Evolutionary conservation across 306 rosid genomes (phyloP), one percentile per base, ranked within the genome.

Genomic region (Quercus aquifolioides): DNA sequence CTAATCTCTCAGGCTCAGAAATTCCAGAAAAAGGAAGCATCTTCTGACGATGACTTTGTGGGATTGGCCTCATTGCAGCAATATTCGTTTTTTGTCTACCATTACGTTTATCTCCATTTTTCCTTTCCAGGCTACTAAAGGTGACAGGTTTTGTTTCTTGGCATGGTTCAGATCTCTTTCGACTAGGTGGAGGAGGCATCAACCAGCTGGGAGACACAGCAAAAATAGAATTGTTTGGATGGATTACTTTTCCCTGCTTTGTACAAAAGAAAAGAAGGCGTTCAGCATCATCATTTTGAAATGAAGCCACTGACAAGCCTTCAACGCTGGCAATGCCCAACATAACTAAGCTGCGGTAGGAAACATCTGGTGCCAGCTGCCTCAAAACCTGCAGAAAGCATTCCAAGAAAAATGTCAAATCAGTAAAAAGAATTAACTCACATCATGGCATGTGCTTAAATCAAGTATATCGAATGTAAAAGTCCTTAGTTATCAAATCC

Each of bases 1-100:
- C 94, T 21, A 83, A 86, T 46, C 93, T 90, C 82, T 88, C 81
- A 59, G 83, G 82, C 87, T 90, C 94, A 54, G 88, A 79, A 78
- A 89, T 84, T 76, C 98, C 87, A 86, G 97, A 79, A 82, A 96
- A 96, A 51, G 96, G 93, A 56, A 88, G 77, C 94, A 93, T 85
- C 81, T 89, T 93, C 58, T 89, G 97, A 78, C 96, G 92, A 69
- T 84, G 89, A 76, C 85, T 83, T 68, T 89, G 98, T 69, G 99
- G 99, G 82, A 96, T 91, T 49, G 99, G 99, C 91, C 96, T 89
- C 98, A 96, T 89, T 69, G 99, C 92, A 76, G 99, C 97, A 73
- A 92, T 89, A 88, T 93, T 96, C 83, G 90, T 78, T 90, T 93
- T 88, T 82, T 89, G 91, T 84, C 94, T 88, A 33, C 88, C 69